phyloP scores from a whole-genome alignment of 805 yeast species.

The Zygosaccharomyces kombuchaensis region DNA sequence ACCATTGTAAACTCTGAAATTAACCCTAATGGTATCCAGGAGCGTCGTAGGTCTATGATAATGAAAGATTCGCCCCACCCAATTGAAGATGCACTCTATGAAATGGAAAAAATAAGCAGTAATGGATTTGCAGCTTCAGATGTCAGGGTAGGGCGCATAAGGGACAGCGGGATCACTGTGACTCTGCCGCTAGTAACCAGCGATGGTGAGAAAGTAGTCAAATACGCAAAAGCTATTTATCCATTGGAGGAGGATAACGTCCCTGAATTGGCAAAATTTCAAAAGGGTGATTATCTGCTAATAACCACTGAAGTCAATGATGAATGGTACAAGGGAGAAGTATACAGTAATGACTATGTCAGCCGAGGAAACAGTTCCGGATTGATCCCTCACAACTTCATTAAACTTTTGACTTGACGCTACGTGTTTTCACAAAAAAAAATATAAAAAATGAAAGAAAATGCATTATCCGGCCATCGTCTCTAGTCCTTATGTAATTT shows the following conservation, averaged over 20 bases:
- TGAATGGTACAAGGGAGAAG: slow-evolving; percentile 36
- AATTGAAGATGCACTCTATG: slow-evolving; percentile 32
- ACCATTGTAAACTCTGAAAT: slow-evolving; percentile 15
- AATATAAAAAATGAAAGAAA: not conserved
- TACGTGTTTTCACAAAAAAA: not conserved
- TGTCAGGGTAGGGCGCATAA: slow-evolving; percentile 22
- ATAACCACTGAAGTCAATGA: slow-evolving; percentile 30
- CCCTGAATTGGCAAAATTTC: slow-evolving; percentile 30
- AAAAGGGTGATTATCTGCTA: slow-evolving; percentile 30
- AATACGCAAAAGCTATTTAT: slow-evolving; percentile 33
- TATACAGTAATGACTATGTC: slow-evolving; percentile 27
- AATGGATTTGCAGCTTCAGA: slow-evolving; percentile 19
- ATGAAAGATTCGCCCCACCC: slow-evolving; percentile 24
- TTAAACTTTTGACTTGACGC: slow-evolving; percentile 15
- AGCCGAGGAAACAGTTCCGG: slow-evolving; percentile 20
- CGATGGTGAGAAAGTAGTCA: slow-evolving; percentile 26
- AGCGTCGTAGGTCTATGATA: slow-evolving; percentile 32
- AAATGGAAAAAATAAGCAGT: slow-evolving; percentile 30
- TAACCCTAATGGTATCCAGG: slow-evolving; percentile 2
- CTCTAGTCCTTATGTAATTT: slow-evolving; percentile 5
- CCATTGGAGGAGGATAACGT: slow-evolving; percentile 29
- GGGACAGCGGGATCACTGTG: slow-evolving; percentile 32
- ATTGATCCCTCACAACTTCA: slow-evolving; percentile 28
- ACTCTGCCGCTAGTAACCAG: slow-evolving; percentile 29
- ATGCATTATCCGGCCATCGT: not conserved